phyloP scores from a whole-genome alignment of 2,329 filamentous ascomycete species.

The Hymenoscyphus scutula region DNA sequence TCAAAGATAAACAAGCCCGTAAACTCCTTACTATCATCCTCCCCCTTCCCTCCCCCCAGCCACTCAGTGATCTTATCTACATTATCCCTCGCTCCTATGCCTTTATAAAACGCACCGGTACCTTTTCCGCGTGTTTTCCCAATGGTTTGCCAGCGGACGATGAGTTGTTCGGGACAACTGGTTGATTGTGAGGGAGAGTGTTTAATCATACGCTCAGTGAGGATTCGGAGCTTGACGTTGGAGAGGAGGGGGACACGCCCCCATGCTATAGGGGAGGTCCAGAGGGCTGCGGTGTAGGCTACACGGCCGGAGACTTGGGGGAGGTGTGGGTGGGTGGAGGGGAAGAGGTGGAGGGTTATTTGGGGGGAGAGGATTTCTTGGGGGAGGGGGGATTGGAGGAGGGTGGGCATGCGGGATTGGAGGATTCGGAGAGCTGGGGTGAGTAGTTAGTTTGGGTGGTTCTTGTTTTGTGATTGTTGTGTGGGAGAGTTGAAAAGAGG shows the following conservation, averaged over 20 bases:
- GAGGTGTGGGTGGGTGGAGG: constrained; percentile 79
- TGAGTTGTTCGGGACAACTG: constrained; percentile 68
- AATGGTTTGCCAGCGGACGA: constrained; percentile 83
- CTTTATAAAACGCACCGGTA: constrained; percentile 45
- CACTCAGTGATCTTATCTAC: constrained; percentile 53
- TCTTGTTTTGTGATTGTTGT: background rate
- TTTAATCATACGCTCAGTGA: constrained; percentile 77
- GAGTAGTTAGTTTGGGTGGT: constrained; percentile 13
- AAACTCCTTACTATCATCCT: constrained; percentile 71
- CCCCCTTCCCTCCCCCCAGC: constrained; percentile 45
- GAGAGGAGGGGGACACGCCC: constrained; percentile 87
- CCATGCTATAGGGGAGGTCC: constrained; percentile 96
- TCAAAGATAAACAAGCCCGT: constrained; percentile 93
- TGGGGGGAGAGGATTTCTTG: constrained; percentile 74
- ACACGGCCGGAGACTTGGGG: constrained; percentile 89
- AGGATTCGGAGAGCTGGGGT: constrained; percentile 59
- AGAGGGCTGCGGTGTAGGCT: constrained; percentile 87
- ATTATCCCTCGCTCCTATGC: constrained; percentile 43
- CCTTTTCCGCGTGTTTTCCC: constrained; percentile 46
- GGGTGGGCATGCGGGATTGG: constrained; percentile 64
- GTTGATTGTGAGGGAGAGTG: constrained; percentile 35
- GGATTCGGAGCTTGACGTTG: constrained; percentile 82
- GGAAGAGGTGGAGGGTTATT: constrained; percentile 69
- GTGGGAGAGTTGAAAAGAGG: background rate
- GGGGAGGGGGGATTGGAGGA: constrained; percentile 65